Conservation (phyloP, 192 early-diverging fungal genomes). For the Mortierella antarctica region DNA sequence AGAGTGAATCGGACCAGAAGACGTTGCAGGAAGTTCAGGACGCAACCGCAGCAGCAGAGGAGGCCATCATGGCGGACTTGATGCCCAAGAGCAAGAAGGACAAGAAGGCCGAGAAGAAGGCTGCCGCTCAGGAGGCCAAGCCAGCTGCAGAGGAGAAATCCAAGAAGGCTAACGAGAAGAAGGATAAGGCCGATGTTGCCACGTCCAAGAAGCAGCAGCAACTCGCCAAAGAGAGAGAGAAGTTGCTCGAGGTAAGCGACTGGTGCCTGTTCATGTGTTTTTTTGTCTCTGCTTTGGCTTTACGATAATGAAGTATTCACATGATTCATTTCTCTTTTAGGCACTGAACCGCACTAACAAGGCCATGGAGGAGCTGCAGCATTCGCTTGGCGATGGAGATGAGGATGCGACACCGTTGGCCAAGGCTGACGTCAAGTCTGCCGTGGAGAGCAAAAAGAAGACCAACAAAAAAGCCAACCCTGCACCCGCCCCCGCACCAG, state of each 20-base stretch:
- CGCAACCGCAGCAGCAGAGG: conserved; percentile 2
- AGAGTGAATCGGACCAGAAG: conserved; percentile 9
- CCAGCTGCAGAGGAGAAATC: neutral
- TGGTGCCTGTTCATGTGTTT: neutral
- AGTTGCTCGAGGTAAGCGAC: conserved; percentile 35
- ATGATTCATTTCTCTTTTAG: neutral
- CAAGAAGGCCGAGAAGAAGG: conserved; percentile 20
- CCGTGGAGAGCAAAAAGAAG: conserved; percentile 37
- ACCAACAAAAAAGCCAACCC: conserved; percentile 29
- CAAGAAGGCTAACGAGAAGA: conserved; percentile 23
- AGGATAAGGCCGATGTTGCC: conserved; percentile 1
- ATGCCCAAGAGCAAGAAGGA: conserved; percentile 23
- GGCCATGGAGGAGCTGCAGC: conserved; percentile 44
- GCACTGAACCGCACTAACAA: conserved; percentile 43
- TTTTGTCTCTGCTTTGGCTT: neutral
- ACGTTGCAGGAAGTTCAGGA: neutral
- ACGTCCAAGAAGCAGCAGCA: conserved; percentile 45
- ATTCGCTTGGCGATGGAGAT: conserved; percentile 36
- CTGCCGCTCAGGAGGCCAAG: neutral
- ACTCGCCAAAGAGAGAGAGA: conserved; percentile 47
- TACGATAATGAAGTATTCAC: neutral
- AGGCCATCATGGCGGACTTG: neutral
- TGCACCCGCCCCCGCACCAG: conserved; percentile 5
- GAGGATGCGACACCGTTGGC: conserved; percentile 23
- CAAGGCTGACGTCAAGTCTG: conserved; percentile 37